Percentiles rank a stretch among this genome's conserved stretches.
Evolutionary conservation across 805 yeast species (phyloP).

Genomic region (Nakazawaea sp.): DNA sequence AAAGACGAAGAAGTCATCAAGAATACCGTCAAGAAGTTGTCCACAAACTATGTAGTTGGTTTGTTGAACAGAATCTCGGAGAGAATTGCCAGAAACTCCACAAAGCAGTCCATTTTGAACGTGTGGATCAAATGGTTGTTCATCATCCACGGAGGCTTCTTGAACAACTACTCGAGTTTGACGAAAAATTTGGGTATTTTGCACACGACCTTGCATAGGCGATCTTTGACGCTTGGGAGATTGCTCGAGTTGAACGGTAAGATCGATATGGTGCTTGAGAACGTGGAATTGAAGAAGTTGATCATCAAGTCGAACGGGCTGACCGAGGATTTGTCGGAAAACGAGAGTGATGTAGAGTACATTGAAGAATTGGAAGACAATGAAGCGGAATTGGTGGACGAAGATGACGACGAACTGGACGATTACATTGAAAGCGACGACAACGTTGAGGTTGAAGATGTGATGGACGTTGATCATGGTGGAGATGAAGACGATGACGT

Average conservation of each 20-base stretch:
- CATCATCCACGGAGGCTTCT: constrained; percentile 46
- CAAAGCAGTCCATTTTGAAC: constrained; percentile 41
- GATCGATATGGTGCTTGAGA: constrained; percentile 38
- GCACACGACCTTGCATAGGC: constrained; percentile 39
- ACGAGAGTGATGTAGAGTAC: constrained; percentile 57
- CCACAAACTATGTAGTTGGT: constrained; percentile 40
- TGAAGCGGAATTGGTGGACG: constrained; percentile 22
- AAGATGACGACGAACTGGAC: constrained; percentile 15
- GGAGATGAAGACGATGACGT: constrained; percentile 29
- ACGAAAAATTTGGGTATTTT: constrained; percentile 34
- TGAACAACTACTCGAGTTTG: constrained; percentile 39
- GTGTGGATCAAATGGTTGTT: constrained; percentile 53
- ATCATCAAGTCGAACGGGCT: constrained; percentile 20
- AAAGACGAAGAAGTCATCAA: constrained; percentile 43
- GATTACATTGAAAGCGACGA: constrained; percentile 16
- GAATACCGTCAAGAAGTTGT: constrained; percentile 41
- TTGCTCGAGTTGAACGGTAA: constrained; percentile 45
- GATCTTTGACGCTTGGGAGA: constrained; percentile 41
- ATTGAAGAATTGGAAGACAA: constrained; percentile 62
- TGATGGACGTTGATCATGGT: constrained; percentile 34
- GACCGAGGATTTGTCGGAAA: constrained; percentile 22
- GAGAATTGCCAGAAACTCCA: constrained; percentile 41
- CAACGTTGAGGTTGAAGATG: constrained; percentile 17
- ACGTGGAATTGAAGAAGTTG: constrained; percentile 33
- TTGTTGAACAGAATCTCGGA: constrained; percentile 48